These are phyloP conservation scores for Trichophyton schoenleinii DNA, from an alignment of 2,329 filamentous ascomycete genomes.

Conservation along the genomic window DNA sequence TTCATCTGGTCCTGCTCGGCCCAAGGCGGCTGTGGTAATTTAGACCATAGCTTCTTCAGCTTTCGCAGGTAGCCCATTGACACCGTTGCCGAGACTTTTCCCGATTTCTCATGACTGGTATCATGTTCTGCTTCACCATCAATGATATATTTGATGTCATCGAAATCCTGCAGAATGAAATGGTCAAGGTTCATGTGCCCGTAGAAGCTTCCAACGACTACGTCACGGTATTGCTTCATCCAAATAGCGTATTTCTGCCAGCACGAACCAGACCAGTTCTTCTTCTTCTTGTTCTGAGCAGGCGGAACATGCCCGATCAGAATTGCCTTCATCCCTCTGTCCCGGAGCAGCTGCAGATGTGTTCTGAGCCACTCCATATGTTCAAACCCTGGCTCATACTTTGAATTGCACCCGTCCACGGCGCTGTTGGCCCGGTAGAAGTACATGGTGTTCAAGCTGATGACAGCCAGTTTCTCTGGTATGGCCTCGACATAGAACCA, in stretches of 20 bases:
- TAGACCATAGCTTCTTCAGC: constrained; percentile 63
- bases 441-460: constrained; percentile 93
- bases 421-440: constrained; percentile 88
- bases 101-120: neutral
- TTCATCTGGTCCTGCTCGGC: constrained; percentile 13
- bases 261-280: constrained; percentile 88
- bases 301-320: constrained; percentile 90
- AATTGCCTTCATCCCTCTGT: constrained; percentile 84
- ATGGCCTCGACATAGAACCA: constrained; percentile 95
- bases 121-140: constrained; percentile 30
- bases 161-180: constrained; percentile 80
- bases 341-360: constrained; percentile 70
- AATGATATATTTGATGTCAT: constrained; percentile 47
- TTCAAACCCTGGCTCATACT: constrained; percentile 75
- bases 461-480: constrained; percentile 68
- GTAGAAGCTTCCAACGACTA: constrained; percentile 65
- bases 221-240: constrained; percentile 80
- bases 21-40: constrained; percentile 48
- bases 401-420: constrained; percentile 74
- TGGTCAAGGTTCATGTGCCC: constrained; percentile 99
- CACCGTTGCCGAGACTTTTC: constrained; percentile 46
- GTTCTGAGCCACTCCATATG: constrained; percentile 94
- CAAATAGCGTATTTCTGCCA: constrained; percentile 96
- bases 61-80: constrained; percentile 70
- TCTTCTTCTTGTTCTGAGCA: constrained; percentile 70